Conservation (phyloP, 1,284 basidiomycete genomes). For the Naganishia sp. region DNA sequence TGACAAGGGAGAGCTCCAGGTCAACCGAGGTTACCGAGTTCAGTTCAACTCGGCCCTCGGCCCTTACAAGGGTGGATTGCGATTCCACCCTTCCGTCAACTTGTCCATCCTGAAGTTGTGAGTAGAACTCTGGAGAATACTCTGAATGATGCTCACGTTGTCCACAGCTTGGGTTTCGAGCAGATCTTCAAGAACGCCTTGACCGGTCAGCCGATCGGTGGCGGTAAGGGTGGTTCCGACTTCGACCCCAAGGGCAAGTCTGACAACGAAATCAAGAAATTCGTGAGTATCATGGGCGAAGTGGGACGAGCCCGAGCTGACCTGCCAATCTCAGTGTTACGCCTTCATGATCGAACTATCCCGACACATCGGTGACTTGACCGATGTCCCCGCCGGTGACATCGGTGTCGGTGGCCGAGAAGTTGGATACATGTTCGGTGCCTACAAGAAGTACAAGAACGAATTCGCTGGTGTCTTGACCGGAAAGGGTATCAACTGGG, state of each 20-base stretch:
- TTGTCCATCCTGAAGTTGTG: conserved; percentile 77
- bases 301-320: neutral
- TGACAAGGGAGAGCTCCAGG: conserved; percentile 67
- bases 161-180: conserved; percentile 68
- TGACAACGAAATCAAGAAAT: conserved; percentile 72
- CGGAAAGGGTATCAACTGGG: conserved; percentile 73
- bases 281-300: conserved; percentile 53
- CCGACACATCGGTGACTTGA: conserved; percentile 70
- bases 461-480: conserved; percentile 77
- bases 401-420: conserved; percentile 71
- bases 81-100: conserved; percentile 78
- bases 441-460: conserved; percentile 73
- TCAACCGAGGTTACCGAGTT: conserved; percentile 75
- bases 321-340: conserved; percentile 45
- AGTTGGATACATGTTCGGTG: conserved; percentile 70
- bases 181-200: conserved; percentile 82
- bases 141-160: neutral
- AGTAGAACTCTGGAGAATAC: conserved; percentile 29
- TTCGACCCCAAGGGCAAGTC: conserved; percentile 82
- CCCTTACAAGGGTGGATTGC: conserved; percentile 80
- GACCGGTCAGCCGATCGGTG: conserved; percentile 75
- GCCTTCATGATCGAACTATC: conserved; percentile 74
- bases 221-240: conserved; percentile 68
- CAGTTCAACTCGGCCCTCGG: conserved; percentile 81
- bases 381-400: conserved; percentile 78